Evolutionary conservation across 768 basidiomycete genomes (phyloP).

Genomic region (Leccinellum rugosiceps): DNA sequence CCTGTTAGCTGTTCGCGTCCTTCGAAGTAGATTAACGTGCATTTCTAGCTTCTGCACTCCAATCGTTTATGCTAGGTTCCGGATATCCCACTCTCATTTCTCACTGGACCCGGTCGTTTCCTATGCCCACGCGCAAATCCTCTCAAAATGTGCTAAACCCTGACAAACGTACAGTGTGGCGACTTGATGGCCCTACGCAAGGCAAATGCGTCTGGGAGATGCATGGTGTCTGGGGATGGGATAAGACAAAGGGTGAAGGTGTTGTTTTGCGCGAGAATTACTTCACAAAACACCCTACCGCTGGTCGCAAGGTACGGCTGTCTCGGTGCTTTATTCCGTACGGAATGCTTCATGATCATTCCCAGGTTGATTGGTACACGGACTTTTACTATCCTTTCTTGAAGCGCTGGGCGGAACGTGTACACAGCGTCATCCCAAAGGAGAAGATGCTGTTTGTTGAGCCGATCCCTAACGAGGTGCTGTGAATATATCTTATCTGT

Average conservation of each 20-base stretch:
- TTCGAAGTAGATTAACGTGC: not conserved
- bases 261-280: slow-evolving; percentile 84
- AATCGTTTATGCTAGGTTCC: slow-evolving; percentile 90
- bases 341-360: not conserved
- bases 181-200: slow-evolving; percentile 64
- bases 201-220: slow-evolving; percentile 83
- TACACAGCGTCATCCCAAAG: slow-evolving; percentile 44
- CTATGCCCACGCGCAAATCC: slow-evolving; percentile 74
- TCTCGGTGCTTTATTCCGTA: not conserved
- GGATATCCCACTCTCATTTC: slow-evolving; percentile 81
- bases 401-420: slow-evolving; percentile 60
- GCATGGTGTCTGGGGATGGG: slow-evolving; percentile 95
- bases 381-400: slow-evolving; percentile 84
- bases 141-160: slow-evolving; percentile 59
- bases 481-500: not conserved
- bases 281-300: slow-evolving; percentile 68
- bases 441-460: slow-evolving; percentile 75
- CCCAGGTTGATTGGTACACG: slow-evolving; percentile 79
- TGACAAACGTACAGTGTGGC: slow-evolving; percentile 62
- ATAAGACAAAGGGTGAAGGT: slow-evolving; percentile 56
- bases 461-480: slow-evolving; percentile 90
- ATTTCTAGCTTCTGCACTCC: slow-evolving; percentile 67
- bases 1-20: not conserved
- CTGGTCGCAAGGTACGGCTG: slow-evolving; percentile 52
- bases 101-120: slow-evolving; percentile 83